Evolutionary conservation across 169 alveolate species (phyloP), one percentile per base, ranked within the genome.

Genomic region (Neospora caninum): DNA sequence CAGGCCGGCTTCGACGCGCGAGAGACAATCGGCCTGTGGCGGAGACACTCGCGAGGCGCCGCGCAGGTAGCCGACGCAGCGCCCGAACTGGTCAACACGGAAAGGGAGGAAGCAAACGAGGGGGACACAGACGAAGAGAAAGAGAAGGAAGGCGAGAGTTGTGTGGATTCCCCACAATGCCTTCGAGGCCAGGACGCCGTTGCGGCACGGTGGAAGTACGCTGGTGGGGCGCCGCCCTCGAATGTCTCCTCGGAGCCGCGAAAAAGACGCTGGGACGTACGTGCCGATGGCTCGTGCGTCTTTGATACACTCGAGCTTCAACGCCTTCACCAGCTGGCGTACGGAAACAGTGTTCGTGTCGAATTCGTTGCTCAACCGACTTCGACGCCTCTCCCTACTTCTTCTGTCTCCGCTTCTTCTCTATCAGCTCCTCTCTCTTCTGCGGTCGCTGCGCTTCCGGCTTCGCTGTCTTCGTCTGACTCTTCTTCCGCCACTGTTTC

Each of bases 251-350:
- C 39, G 45, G 49, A n/a, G 86, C 86, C 42, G 9, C 86, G 86
- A 2, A 10, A 16, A 43, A 18, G 86, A 16, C 86, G 86, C 22
- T 78, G 86, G 86, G 86, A 78, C 31, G 29, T 78, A 25, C 41
- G 86, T 0, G 43, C 86, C 22, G 86, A 78, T 25, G 86, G 86
- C 27, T 20, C 42, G 1, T 78, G 86, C 45, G 86, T 22, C n/a
- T 78, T 9, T 43, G 27, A n/a, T 25, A n/a, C 86, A 0, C 43
- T 1, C 4, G 86, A 78, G 86, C 39, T 78, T 36, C 49, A n/a
- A 10, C 86, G 45, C 45, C 86, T 78, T 16, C 86, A 78, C n/a
- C 49, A n/a, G 49, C 86, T 78, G 43, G 86, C 86, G 1, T 78
- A 78, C 31, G 86, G 86, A 16, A 78, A 38, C 27, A n/a, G 9